Percentiles rank a stretch among this genome's conserved stretches.
These are phyloP conservation scores for Yarrowia phangngaensis DNA, from an alignment of 805 yeast species.

Conservation along the genomic window DNA sequence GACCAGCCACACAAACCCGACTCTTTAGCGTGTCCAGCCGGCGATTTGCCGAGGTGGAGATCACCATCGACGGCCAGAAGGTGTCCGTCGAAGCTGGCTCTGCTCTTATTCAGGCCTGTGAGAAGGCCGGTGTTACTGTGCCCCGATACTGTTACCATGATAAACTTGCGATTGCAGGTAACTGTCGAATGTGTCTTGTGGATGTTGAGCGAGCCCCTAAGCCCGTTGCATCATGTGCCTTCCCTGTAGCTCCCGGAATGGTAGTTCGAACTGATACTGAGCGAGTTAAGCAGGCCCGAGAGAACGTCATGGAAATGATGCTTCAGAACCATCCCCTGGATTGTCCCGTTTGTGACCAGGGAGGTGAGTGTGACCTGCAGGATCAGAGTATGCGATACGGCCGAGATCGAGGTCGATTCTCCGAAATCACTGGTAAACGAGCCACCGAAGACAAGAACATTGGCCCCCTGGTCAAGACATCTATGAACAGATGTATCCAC, in stretches of 20 bases:
- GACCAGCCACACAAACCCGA: constrained; percentile 26
- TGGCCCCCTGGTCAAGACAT: constrained; percentile 84
- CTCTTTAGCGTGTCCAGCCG: constrained; percentile 40
- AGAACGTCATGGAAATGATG: constrained; percentile 85
- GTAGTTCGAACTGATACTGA: constrained; percentile 76
- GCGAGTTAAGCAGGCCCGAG: constrained; percentile 76
- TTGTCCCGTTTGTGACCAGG: constrained; percentile 91
- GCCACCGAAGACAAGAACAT: constrained; percentile 88
- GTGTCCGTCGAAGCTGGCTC: constrained; percentile 82
- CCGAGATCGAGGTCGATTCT: constrained; percentile 78
- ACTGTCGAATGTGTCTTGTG: constrained; percentile 89
- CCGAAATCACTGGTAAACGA: constrained; percentile 77
- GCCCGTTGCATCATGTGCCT: constrained; percentile 85
- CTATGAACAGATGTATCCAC: constrained; percentile 90
- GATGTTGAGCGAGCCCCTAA: constrained; percentile 88
- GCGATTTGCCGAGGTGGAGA: constrained; percentile 52
- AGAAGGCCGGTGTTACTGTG: constrained; percentile 80
- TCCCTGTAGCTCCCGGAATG: constrained; percentile 90
- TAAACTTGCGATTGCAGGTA: constrained; percentile 84
- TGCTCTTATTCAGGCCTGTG: constrained; percentile 86
- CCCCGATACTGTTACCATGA: constrained; percentile 93
- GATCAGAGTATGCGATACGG: constrained; percentile 84
- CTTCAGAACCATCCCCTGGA: constrained; percentile 87
- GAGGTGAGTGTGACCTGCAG: constrained; percentile 91
- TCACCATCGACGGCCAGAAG: constrained; percentile 61